Evolutionary conservation across 164 flowering plant species (phyloP).

Genomic region (Saururus chinensis): DNA sequence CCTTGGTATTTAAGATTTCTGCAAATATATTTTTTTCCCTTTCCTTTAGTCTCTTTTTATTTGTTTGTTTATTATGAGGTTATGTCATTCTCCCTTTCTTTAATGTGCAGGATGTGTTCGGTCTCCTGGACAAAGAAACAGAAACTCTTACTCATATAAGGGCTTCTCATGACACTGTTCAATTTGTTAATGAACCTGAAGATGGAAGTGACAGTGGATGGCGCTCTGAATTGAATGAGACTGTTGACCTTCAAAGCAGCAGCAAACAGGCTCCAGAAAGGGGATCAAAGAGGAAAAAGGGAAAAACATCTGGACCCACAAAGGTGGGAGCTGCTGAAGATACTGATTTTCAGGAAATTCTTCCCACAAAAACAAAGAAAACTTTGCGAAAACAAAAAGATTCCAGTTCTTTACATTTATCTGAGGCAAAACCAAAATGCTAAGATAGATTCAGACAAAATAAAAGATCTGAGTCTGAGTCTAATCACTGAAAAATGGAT

Average conservation of each 20-base stretch:
- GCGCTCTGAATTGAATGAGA: conserved; percentile 33
- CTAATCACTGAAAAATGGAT: conserved; percentile 72
- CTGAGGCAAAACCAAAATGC: conserved; percentile 46
- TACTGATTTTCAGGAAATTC: conserved; percentile 36
- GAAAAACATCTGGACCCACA: conserved; percentile 44
- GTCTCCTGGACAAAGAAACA: conserved; percentile 54
- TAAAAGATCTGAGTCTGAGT: conserved; percentile 30
- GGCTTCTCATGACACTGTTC: conserved; percentile 21
- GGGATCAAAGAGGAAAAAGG: conserved; percentile 76
- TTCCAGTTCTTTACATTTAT: conserved; percentile 25
- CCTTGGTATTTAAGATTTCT: neutral
- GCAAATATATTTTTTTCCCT: neutral
- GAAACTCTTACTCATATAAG: conserved; percentile 30
- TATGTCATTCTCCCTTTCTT: neutral
- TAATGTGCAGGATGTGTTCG: conserved; percentile 46
- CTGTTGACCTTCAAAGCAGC: conserved; percentile 25
- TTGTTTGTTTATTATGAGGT: conserved; percentile 12
- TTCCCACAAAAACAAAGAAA: conserved; percentile 66
- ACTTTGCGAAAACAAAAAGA: conserved; percentile 66
- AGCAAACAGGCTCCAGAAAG: conserved; percentile 44
- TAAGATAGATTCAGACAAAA: conserved; percentile 37
- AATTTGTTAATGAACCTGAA: conserved; percentile 30
- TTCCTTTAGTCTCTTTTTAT: neutral
- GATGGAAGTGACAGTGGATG: conserved; percentile 28
- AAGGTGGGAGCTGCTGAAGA: conserved; percentile 37